Percentiles rank a stretch among this genome's conserved stretches.
These are phyloP conservation scores for Nyctanthes arbortristis DNA, from an alignment of 257 asterid genomes.

Conservation along the genomic window DNA sequence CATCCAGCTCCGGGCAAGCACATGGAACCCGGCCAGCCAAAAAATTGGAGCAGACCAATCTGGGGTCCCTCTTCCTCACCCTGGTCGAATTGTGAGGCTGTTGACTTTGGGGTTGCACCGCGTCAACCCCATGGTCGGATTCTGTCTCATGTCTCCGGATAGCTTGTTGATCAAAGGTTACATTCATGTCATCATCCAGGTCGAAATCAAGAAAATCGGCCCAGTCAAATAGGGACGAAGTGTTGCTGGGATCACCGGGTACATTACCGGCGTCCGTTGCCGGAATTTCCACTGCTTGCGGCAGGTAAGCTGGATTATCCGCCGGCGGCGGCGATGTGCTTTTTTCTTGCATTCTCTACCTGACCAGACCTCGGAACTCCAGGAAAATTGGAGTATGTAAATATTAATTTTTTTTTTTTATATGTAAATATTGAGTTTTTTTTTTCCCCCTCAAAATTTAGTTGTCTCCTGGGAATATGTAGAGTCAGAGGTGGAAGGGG, in stretches of 20 bases:
- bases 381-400: constrained; percentile 28
- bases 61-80: constrained; percentile 84
- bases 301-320: constrained; percentile 7
- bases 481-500: constrained; percentile 32
- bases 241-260: constrained; percentile 38
- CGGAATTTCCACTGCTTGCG: constrained; percentile 21
- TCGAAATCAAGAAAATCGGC: constrained; percentile 69
- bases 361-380: not conserved
- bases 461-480: constrained; percentile 11
- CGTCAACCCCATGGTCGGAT: constrained; percentile 22
- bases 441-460: constrained; percentile 23
- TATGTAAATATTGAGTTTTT: not conserved
- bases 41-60: constrained; percentile 78
- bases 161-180: constrained; percentile 30
- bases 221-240: constrained; percentile 69
- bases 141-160: constrained; percentile 19
- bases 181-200: constrained; percentile 43
- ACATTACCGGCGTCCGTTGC: constrained; percentile 23
- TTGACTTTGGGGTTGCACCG: constrained; percentile 11
- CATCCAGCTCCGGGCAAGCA: constrained; percentile 95
- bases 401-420: no score
- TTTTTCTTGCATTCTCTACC: constrained; percentile 5
- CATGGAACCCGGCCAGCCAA: constrained; percentile 89
- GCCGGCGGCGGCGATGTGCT: constrained; percentile 26
- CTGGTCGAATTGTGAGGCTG: constrained; percentile 32